Evolutionary conservation across 352 stramenopile genomes (phyloP).

Genomic region (Sclerospora graminicola): DNA sequence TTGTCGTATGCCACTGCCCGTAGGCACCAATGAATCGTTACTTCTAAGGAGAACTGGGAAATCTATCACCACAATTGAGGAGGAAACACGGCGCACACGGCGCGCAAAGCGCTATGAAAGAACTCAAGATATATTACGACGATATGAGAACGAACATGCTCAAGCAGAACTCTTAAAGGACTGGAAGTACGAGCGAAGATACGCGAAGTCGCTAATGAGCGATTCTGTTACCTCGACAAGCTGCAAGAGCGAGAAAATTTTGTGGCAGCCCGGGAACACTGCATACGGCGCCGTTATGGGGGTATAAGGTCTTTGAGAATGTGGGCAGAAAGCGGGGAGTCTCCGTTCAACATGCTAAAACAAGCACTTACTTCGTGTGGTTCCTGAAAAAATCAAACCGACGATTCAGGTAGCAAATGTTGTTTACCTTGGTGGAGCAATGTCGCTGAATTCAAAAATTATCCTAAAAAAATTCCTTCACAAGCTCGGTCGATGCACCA

Average conservation of each 20-base stretch:
- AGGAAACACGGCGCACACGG: neutral
- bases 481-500: slow-evolving; percentile 14
- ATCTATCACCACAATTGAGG: neutral
- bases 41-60: neutral
- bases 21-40: no score
- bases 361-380: neutral
- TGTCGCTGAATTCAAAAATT: neutral
- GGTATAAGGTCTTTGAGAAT: slow-evolving; percentile 62
- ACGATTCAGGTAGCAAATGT: no score
- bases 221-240: slow-evolving; percentile 48
- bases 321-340: slow-evolving; percentile 71
- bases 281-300: slow-evolving; percentile 60
- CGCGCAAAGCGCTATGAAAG: slow-evolving; percentile 24
- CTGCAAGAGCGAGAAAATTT: slow-evolving; percentile 53
- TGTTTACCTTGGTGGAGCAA: neutral
- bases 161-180: slow-evolving; percentile 33
- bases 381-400: no score
- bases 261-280: slow-evolving; percentile 33
- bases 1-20: no score
- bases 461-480: slow-evolving; percentile 19
- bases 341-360: slow-evolving; percentile 71
- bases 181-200: slow-evolving; percentile 39
- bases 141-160: slow-evolving; percentile 22
- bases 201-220: slow-evolving; percentile 31
- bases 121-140: slow-evolving; percentile 31